phyloP scores from a whole-genome alignment of 805 yeast species.

The Yamadazyma tumulicola region DNA sequence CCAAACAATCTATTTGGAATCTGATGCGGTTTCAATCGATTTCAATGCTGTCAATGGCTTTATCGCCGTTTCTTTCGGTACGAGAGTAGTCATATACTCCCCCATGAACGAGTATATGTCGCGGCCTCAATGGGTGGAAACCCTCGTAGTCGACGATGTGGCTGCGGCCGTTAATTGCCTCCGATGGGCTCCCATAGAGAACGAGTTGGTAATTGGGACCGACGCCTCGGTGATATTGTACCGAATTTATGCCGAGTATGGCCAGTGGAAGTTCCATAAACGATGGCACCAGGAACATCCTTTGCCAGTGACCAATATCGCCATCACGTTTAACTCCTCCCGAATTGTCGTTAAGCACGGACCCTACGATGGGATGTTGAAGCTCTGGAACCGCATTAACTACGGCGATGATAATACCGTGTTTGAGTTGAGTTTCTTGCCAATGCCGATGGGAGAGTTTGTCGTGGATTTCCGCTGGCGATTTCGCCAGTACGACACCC shows the following conservation, averaged over 20 bases:
- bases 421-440: slow-evolving; percentile 66
- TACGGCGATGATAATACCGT: slow-evolving; percentile 55
- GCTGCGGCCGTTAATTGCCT: slow-evolving; percentile 31
- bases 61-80: slow-evolving; percentile 49
- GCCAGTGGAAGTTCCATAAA: slow-evolving; percentile 27
- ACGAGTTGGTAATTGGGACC: slow-evolving; percentile 64
- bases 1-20: slow-evolving; percentile 72
- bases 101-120: slow-evolving; percentile 53
- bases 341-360: slow-evolving; percentile 61
- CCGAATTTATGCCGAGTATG: slow-evolving; percentile 47
- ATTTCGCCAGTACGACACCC: slow-evolving; percentile 11
- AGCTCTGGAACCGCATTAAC: slow-evolving; percentile 73
- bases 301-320: slow-evolving; percentile 53
- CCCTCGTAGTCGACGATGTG: slow-evolving; percentile 17
- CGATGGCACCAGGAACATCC: slow-evolving; percentile 57
- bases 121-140: slow-evolving; percentile 45
- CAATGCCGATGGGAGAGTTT: slow-evolving; percentile 50
- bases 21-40: slow-evolving; percentile 65
- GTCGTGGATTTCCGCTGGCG: slow-evolving; percentile 64
- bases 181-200: slow-evolving; percentile 50
- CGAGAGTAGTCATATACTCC: slow-evolving; percentile 45
- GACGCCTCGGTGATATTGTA: slow-evolving; percentile 48
- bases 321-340: slow-evolving; percentile 64
- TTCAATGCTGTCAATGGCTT: slow-evolving; percentile 59
- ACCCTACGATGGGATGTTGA: slow-evolving; percentile 60